Conservation (phyloP, 2,329 filamentous ascomycete genomes). For the Metarhizium guizhouense region DNA sequence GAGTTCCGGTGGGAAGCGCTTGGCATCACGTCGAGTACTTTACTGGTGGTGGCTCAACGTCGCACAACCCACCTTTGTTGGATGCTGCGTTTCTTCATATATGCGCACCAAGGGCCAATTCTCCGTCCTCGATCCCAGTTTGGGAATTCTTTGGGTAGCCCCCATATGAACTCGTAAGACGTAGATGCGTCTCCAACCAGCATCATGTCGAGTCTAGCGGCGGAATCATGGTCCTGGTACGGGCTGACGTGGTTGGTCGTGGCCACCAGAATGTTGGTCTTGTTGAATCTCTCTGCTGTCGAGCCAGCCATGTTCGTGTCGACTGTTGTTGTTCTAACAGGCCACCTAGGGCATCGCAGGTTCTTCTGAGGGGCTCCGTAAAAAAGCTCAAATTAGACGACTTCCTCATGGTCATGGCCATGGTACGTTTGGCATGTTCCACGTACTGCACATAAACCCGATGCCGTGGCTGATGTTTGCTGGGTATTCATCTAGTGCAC, state of each 20-base stretch:
- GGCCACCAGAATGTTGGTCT: slow-evolving; percentile 28
- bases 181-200: neutral
- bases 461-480: neutral
- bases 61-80: too few species aligned
- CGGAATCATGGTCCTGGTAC: slow-evolving; percentile 38
- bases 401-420: slow-evolving; percentile 35
- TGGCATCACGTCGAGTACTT: too few species aligned
- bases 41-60: too few species aligned
- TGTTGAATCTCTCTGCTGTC: neutral
- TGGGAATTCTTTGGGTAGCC: neutral
- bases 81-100: too few species aligned
- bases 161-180: neutral
- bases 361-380: slow-evolving; percentile 32
- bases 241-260: slow-evolving; percentile 30
- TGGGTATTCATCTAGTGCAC: slow-evolving; percentile 20
- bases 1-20: too few species aligned
- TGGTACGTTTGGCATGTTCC: slow-evolving; percentile 27
- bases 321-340: neutral
- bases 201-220: slow-evolving; percentile 21
- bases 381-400: slow-evolving; percentile 46
- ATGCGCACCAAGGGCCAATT: too few species aligned
- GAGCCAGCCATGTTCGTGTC: neutral
- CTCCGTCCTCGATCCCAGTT: too few species aligned
- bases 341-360: slow-evolving; percentile 25
- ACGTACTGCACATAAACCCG: neutral